Conservation (phyloP, 1,139 yeast genomes). For the Diutina neorugosa region DNA sequence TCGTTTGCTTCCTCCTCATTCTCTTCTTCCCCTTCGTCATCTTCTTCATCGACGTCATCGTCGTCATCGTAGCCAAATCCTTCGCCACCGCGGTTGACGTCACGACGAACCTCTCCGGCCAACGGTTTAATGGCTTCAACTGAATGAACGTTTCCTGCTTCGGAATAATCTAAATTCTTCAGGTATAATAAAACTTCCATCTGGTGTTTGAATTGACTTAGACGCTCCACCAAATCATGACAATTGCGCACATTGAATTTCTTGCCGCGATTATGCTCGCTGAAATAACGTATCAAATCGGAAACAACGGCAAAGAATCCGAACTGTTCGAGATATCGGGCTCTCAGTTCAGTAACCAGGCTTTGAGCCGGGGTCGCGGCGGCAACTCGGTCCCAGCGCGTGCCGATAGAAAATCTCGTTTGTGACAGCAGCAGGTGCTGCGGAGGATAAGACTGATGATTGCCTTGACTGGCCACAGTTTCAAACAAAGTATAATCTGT, state of each 20-base stretch:
- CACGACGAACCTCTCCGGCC: not conserved
- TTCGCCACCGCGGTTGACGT: conserved; percentile 1
- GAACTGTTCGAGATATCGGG: not conserved
- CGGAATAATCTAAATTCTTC: not conserved
- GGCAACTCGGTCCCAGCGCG: not conserved
- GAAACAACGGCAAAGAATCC: not conserved
- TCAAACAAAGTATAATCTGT: conserved; percentile 2
- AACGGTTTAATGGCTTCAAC: not conserved
- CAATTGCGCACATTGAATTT: conserved; percentile 2
- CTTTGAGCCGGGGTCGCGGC: not conserved
- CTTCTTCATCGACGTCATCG: not conserved
- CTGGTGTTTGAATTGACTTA: not conserved
- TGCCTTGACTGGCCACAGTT: not conserved
- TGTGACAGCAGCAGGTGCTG: not conserved
- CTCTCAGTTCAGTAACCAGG: not conserved
- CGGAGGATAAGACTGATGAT: not conserved
- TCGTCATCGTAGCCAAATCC: conserved; percentile 2
- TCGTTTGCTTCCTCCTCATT: conserved; percentile 12
- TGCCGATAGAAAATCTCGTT: not conserved
- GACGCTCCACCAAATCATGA: conserved; percentile 3
- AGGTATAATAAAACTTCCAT: conserved; percentile 1
- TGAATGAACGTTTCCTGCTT: not conserved
- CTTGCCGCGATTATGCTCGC: conserved; percentile 1
- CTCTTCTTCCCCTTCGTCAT: conserved; percentile 3
- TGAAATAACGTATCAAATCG: not conserved